phyloP scores from a whole-genome alignment of 805 yeast genomes.

The Ogataea angusta region DNA sequence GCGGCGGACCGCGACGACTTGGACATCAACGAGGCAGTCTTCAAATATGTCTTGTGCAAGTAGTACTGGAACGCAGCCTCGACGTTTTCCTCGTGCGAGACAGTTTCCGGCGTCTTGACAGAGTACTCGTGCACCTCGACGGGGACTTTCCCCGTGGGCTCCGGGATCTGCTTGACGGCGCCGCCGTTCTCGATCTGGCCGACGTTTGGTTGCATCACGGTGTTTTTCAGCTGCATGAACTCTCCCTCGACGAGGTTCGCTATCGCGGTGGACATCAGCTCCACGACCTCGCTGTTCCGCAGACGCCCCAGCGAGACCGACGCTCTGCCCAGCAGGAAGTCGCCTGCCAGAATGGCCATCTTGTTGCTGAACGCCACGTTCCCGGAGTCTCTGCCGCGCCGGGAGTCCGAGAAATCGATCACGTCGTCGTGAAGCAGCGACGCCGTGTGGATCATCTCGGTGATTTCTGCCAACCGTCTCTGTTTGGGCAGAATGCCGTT shows the following conservation, averaged over 20 bases:
- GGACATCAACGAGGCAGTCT: conserved; percentile 92
- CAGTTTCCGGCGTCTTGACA: conserved; percentile 27
- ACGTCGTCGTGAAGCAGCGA: conserved; percentile 95
- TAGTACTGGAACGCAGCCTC: conserved; percentile 93
- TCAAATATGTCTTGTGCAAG: conserved; percentile 89
- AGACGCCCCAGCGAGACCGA: conserved; percentile 92
- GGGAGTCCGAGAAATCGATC: conserved; percentile 81
- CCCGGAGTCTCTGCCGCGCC: conserved; percentile 89
- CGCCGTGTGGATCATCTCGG: conserved; percentile 98
- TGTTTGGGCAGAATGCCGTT: conserved; percentile 92
- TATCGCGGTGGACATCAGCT: conserved; percentile 89
- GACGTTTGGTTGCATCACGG: conserved; percentile 59
- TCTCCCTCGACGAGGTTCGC: conserved; percentile 98
- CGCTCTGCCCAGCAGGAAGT: conserved; percentile 91
- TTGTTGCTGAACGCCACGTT: conserved; percentile 93
- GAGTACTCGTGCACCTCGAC: conserved; percentile 57
- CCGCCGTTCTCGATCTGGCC: conserved; percentile 43
- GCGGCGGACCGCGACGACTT: conserved; percentile 93
- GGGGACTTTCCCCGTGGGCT: conserved; percentile 61
- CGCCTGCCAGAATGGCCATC: conserved; percentile 97
- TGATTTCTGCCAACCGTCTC: conserved; percentile 92
- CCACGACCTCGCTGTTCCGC: conserved; percentile 96
- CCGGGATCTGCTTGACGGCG: conserved; percentile 45
- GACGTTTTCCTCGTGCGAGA: conserved; percentile 64
- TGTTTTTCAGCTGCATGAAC: conserved; percentile 96